Evolutionary conservation across 2,329 filamentous ascomycete species (phyloP), one percentile per base, ranked within the genome.

Genomic region (Helminthosporium solani): DNA sequence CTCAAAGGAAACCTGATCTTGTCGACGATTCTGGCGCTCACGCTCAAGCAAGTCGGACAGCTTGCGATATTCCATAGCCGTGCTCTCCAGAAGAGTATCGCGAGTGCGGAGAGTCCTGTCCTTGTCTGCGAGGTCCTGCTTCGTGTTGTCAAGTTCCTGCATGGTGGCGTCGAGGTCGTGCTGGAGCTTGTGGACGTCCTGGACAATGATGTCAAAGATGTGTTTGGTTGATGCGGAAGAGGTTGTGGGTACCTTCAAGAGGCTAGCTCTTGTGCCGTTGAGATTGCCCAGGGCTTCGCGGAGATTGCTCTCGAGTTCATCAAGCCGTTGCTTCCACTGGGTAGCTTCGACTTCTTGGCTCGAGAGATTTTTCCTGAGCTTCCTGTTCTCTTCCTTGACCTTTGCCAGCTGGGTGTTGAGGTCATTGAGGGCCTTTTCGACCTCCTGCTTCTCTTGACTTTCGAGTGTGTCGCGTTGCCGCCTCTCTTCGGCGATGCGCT

Each of bases 401-500:
- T 80, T 78, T 4, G 86, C 86, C 19, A 85, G 82, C 70, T 97
- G 91, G 33, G 84, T 80, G 66, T 96, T 97, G 56, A 97, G 85
- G 54, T 96, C 90, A 63, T 95, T 92, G 64, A 97, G 84, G 53
- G 95, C 83, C 69, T 92, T 88, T 73, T 97, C 91, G 41, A 95
- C 88, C 65, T 97, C 92, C 65, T 95, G 88, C 75, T 97, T 96
- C 73, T 96, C 91, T 61, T 88, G 85, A 63, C 83, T 87, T 37
- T 90, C 89, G 44, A 96, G 81, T 39, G 91, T 82, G 67, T 97
- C 92, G 35, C 89, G 83, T 71, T 97, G 92, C 55, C 87, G 82
- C 45, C 91, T 79, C 73, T 97, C 94, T 46, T 87, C 84, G 18
- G 82, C 78, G 19, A 96, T 79, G n/a, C 86, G 83, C 52, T 84